phyloP scores from a whole-genome alignment of 2,329 filamentous ascomycete species.

The Colletotrichum gloeosporioides region DNA sequence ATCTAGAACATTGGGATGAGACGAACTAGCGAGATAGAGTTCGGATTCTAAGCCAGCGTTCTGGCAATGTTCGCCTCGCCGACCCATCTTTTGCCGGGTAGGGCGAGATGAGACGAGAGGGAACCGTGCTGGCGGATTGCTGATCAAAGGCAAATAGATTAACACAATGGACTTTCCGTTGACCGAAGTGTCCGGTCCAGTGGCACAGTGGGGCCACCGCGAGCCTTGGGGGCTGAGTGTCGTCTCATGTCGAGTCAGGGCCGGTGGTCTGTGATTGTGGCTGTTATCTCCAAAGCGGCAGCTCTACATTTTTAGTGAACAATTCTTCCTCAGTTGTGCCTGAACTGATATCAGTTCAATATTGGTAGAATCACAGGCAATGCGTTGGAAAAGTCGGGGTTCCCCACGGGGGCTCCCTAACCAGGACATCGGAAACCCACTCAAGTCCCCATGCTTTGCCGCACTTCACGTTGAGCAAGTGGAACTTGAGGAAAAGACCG shows the following conservation, averaged over 20 bases:
- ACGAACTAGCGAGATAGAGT: neutral
- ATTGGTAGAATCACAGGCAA: neutral
- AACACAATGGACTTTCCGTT: neutral
- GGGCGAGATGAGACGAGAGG: neutral
- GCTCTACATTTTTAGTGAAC: neutral
- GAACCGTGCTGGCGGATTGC: neutral
- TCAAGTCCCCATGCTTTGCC: neutral
- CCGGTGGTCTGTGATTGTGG: neutral
- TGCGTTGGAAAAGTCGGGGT: accelerated
- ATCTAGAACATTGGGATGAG: neutral
- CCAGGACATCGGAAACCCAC: neutral
- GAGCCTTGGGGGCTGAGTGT: neutral
- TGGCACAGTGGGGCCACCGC: neutral
- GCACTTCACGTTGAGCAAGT: neutral
- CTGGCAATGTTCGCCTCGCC: neutral
- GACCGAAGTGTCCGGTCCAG: neutral
- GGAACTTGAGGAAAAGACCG: neutral
- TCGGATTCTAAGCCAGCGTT: neutral
- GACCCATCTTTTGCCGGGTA: neutral
- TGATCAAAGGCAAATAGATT: neutral
- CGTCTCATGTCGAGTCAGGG: neutral
- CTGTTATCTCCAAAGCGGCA: neutral
- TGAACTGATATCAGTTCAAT: neutral
- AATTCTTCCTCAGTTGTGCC: neutral
- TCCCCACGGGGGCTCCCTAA: neutral